A percentile compares a stretch with the other conserved stretches of the same genome.
Evolutionary conservation across 169 alveolate genomes (phyloP).

Genomic region (Amoebophrya sp.): DNA sequence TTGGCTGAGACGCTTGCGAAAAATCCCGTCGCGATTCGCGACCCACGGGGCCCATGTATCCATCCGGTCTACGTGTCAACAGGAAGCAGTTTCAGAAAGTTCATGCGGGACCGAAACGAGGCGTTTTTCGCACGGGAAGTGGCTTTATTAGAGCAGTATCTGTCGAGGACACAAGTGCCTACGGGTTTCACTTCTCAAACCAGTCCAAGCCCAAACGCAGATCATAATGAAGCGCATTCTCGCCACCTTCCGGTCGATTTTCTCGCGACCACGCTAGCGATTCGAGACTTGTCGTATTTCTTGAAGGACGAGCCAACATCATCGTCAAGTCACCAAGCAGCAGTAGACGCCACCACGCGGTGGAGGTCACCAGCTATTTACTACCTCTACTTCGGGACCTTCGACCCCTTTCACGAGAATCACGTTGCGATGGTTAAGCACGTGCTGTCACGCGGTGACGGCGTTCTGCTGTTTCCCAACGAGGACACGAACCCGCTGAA

Average conservation of each 20-base stretch:
- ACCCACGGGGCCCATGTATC: not conserved
- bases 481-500: not conserved
- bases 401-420: not conserved
- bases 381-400: not conserved
- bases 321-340: too few species aligned
- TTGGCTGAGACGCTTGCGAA: not conserved
- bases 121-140: not conserved
- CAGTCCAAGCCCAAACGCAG: too few species aligned
- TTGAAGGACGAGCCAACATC: too few species aligned
- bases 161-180: too few species aligned
- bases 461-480: not conserved
- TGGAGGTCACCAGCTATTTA: too few species aligned
- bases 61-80: not conserved
- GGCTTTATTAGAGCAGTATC: not conserved
- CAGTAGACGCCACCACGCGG: too few species aligned
- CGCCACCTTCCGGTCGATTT: too few species aligned
- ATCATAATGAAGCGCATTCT: too few species aligned
- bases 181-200: too few species aligned
- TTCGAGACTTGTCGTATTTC: too few species aligned
- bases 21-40: not conserved
- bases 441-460: not conserved
- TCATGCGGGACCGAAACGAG: not conserved
- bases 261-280: too few species aligned
- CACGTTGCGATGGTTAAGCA: not conserved
- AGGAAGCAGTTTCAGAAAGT: not conserved